Evolutionary conservation across 1,284 basidiomycete genomes (phyloP), one percentile per base, ranked within the genome.

Genomic region (Malassezia psittaci): DNA sequence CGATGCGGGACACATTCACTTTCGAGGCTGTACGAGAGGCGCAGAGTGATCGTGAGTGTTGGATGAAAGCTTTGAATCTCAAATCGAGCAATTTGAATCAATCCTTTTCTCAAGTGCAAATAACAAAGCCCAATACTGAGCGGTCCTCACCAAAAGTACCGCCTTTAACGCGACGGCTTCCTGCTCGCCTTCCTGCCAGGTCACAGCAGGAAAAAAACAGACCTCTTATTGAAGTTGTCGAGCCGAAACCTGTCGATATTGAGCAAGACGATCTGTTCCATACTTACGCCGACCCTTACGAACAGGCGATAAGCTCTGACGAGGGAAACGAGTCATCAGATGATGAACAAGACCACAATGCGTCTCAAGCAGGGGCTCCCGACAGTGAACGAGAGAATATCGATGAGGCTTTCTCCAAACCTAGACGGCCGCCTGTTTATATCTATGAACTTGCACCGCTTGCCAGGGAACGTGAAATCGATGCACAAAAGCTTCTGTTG

Each of bases 311-410:
- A 18, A 41, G 21, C 37, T 48, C 47, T n/a, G 47, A 48, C 47
- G 47, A 48, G 18, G 47, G 19, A 11, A n/a, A n/a, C 5, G 42
- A 36, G 24, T 21, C 44, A 10, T 34, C 29, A 2, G 53, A 54
- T 19, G 33, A 33, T 13, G 42, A 35, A 9, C 21, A n/a, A 9
- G 24, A 21, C 54, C 19, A 29, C 7, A 29, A 7, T 29, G 24
- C 24, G 24, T 29, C 54, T 54, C 40, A 52, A 77, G 48, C 90
- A 77, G 7, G 86, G 88, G 64, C 81, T 80, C 66, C 83, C 78
- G 16, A 96, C 77, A 76, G 90, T 87, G 42, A 77, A 78, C 16
- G 90, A 78, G 45, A 96, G 75, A 77, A 96, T 90, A 61, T 65
- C 16, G 45, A 45, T n/a, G 52, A 59, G 13, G 58, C 59, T 7